Evolutionary conservation across 108 stramenopile species (phyloP).

Genomic region (Fistulifera pelliculosa): DNA sequence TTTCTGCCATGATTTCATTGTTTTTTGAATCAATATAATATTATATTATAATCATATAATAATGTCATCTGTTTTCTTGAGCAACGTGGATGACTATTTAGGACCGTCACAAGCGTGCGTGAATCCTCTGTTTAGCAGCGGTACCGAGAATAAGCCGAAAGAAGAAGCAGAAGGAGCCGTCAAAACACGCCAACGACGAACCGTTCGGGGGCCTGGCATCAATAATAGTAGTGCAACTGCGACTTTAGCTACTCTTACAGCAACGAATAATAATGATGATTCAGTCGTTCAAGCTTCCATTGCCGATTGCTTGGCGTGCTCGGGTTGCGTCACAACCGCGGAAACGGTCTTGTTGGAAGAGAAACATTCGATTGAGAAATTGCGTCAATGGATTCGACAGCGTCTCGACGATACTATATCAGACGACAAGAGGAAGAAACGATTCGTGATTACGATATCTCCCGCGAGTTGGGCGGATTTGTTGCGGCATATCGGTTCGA

Average conservation of each 20-base stretch:
- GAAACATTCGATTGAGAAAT: constrained; percentile 57
- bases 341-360: constrained; percentile 94
- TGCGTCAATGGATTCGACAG: constrained; percentile 15
- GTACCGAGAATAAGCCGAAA: no score
- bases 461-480: constrained; percentile 70
- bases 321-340: constrained; percentile 97
- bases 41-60: no score
- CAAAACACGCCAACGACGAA: constrained; percentile 1
- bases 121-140: constrained; percentile 75
- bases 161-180: not conserved
- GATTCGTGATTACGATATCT: constrained; percentile 45
- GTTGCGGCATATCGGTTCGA: constrained; percentile 41
- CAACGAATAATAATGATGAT: not conserved
- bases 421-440: not conserved
- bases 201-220: not conserved
- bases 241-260: not conserved
- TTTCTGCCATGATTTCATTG: no score
- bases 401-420: no score
- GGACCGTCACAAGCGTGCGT: constrained; percentile 84
- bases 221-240: not conserved
- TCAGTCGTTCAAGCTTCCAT: constrained; percentile 67
- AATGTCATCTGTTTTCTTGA: constrained; percentile 46
- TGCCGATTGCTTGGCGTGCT: constrained; percentile 97
- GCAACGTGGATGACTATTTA: constrained; percentile 82
- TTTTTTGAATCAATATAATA: no score